Conservation (phyloP, 2,329 filamentous ascomycete genomes). For the Aspergillus sp. region DNA sequence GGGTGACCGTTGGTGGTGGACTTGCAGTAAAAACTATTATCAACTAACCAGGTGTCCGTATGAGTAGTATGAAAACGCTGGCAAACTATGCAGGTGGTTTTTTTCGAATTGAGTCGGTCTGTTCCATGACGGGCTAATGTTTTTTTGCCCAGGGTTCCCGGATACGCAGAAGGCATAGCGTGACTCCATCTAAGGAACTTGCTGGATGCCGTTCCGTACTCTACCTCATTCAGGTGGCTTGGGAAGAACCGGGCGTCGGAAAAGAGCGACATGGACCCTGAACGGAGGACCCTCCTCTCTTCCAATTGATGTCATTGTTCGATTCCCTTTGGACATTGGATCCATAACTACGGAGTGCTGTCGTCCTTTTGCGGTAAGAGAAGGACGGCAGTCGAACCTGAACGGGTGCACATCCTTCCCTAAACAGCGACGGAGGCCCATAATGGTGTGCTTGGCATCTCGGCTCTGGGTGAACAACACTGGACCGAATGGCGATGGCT, state of each 20-base stretch:
- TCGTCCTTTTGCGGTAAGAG: slow-evolving; percentile 5
- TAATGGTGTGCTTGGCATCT: neutral
- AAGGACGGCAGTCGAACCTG: neutral
- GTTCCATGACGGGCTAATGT: neutral
- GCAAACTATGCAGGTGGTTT: neutral
- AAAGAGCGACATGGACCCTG: neutral
- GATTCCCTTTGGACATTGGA: neutral
- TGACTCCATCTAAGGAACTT: neutral
- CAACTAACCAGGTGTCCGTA: neutral
- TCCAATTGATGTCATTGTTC: slow-evolving; percentile 6
- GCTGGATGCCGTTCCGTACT: neutral
- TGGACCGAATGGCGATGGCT: slow-evolving; percentile 1
- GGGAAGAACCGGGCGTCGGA: slow-evolving; percentile 1
- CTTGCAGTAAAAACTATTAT: neutral
- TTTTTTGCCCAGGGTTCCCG: neutral
- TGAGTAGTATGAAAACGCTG: neutral
- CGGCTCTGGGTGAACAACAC: neutral
- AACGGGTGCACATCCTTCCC: slow-evolving; percentile 1
- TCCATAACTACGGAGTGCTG: neutral
- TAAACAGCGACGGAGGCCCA: neutral
- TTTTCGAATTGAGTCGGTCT: neutral
- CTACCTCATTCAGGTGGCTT: neutral
- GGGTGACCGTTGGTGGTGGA: neutral
- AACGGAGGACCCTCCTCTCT: neutral
- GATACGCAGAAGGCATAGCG: neutral